Conservation (phyloP, 1,139 yeast genomes). For the Geotrichum europaeum region DNA sequence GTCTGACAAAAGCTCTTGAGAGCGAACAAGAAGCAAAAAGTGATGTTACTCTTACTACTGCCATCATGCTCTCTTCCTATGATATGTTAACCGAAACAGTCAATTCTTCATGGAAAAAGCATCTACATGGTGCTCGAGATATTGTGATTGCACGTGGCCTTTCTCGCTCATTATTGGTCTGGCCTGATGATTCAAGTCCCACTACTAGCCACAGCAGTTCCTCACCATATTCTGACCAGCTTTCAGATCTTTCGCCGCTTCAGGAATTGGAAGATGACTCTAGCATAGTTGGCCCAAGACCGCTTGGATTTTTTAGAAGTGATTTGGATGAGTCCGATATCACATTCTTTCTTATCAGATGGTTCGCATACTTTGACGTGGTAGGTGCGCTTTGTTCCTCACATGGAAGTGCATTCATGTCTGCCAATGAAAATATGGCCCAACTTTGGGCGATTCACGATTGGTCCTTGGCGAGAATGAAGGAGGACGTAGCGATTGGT, state of each 20-base stretch:
- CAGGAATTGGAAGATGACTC: background rate
- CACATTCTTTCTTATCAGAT: constrained; percentile 56
- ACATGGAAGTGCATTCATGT: constrained; percentile 27
- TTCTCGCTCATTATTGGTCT: constrained; percentile 23
- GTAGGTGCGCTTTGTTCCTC: constrained; percentile 48
- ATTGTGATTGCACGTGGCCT: constrained; percentile 57
- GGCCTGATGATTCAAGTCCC: background rate
- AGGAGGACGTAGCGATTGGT: constrained; percentile 9
- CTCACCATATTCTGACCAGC: background rate
- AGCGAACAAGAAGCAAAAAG: constrained; percentile 52
- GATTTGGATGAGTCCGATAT: constrained; percentile 39
- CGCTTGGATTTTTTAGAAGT: constrained; percentile 23
- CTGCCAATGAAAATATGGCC: constrained; percentile 25
- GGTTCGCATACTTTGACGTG: constrained; percentile 69
- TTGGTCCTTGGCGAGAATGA: constrained; percentile 20
- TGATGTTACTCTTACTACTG: constrained; percentile 62
- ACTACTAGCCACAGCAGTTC: background rate
- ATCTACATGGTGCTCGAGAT: constrained; percentile 63
- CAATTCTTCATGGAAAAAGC: constrained; percentile 40
- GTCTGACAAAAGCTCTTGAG: constrained; percentile 47
- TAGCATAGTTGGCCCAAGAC: constrained; percentile 25
- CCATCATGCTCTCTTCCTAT: constrained; percentile 55
- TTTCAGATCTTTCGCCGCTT: background rate
- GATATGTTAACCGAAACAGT: constrained; percentile 45
- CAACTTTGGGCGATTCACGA: constrained; percentile 28